Conservation (phyloP, 441 rosid species). For the Pelargonium cotyledonis region DNA sequence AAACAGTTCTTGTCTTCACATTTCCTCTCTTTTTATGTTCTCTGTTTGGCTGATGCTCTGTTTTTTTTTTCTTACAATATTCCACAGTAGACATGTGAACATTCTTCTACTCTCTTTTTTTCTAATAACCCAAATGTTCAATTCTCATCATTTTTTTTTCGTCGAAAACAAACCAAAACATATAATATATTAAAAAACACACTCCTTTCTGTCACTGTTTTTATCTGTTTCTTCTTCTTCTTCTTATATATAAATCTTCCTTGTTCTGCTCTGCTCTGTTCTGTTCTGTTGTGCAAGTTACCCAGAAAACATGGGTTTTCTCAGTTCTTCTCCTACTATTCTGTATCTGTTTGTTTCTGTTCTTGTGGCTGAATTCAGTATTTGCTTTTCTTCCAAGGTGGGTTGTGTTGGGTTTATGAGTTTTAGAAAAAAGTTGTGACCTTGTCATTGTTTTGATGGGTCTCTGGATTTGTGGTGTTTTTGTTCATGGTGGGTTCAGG, state of each 20-base stretch:
- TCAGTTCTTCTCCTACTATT: constrained; percentile 1
- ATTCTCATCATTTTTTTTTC: neutral
- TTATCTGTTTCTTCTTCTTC: neutral
- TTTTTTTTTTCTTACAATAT: neutral
- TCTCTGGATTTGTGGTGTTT: neutral
- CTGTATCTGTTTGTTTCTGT: constrained; percentile 15
- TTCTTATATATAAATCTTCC: neutral
- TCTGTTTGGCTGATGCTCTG: neutral
- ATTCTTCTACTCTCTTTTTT: neutral
- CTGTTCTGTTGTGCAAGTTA: neutral
- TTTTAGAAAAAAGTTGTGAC: neutral
- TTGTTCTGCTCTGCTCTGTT: neutral
- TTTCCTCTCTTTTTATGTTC: neutral
- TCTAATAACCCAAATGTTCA: neutral
- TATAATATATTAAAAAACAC: neutral
- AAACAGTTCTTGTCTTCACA: constrained; percentile 1
- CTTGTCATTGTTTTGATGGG: neutral
- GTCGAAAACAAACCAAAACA: neutral
- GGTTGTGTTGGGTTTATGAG: neutral
- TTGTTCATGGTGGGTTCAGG: constrained; percentile 23
- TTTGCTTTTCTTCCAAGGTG: constrained; percentile 31
- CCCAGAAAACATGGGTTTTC: constrained; percentile 4
- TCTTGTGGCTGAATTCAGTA: constrained; percentile 14
- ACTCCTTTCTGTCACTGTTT: neutral
- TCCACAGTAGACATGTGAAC: constrained; percentile 18